Percentiles rank a stretch among this genome's conserved stretches.
Evolutionary conservation across 2,329 filamentous ascomycete species (phyloP).

Genomic region (Venturia effusa): DNA sequence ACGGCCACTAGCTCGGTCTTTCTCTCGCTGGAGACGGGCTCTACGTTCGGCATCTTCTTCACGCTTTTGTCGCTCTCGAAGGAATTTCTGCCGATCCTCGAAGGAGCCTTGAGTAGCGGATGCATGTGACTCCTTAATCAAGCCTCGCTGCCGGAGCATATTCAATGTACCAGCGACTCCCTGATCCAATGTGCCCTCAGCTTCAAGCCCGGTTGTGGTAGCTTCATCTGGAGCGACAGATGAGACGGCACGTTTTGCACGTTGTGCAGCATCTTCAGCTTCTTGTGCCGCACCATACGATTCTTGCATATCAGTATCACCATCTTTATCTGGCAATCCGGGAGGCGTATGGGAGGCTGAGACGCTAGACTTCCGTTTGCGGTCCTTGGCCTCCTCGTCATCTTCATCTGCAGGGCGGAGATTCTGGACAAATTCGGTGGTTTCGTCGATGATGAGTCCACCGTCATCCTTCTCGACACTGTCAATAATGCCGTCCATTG

Average conservation of each 20-base stretch:
- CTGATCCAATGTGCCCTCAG: slow-evolving; percentile 67
- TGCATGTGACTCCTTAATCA: slow-evolving; percentile 52
- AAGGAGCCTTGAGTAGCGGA: slow-evolving; percentile 55
- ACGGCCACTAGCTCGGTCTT: slow-evolving; percentile 71
- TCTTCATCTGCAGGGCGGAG: slow-evolving; percentile 49
- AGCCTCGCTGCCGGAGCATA: slow-evolving; percentile 73
- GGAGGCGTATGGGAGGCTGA: slow-evolving; percentile 5
- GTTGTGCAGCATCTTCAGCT: slow-evolving; percentile 23
- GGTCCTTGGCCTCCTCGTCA: slow-evolving; percentile 39
- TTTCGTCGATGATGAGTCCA: slow-evolving; percentile 89
- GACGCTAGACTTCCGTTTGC: slow-evolving; percentile 2
- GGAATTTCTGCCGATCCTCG: slow-evolving; percentile 65
- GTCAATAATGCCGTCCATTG: slow-evolving; percentile 35
- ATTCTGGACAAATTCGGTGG: slow-evolving; percentile 85
- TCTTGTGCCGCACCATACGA: slow-evolving; percentile 42
- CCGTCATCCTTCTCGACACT: slow-evolving; percentile 46
- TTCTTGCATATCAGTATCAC: slow-evolving; percentile 43
- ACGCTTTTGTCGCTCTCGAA: slow-evolving; percentile 65
- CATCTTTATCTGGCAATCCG: slow-evolving; percentile 32
- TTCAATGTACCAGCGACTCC: slow-evolving; percentile 75
- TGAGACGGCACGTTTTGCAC: slow-evolving; percentile 28
- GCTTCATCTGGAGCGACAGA: slow-evolving; percentile 37
- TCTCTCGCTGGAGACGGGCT: slow-evolving; percentile 71
- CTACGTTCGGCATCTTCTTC: slow-evolving; percentile 71
- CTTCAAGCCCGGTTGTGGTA: slow-evolving; percentile 64